Evolutionary conservation across 2,329 filamentous ascomycete genomes (phyloP).

Genomic region (Alternaria ventricosa): DNA sequence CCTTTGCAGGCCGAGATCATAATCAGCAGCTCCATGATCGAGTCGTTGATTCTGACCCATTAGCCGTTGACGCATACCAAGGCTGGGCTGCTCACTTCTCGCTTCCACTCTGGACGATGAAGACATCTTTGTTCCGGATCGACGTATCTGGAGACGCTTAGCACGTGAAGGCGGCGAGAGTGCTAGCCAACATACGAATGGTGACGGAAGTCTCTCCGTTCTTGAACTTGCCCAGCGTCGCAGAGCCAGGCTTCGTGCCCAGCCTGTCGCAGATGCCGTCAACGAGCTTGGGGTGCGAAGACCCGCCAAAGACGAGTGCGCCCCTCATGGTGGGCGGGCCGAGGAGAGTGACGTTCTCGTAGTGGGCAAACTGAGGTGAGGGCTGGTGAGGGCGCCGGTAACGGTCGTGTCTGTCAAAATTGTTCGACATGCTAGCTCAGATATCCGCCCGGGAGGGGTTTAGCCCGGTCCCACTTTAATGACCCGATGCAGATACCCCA

Average conservation of each 20-base stretch:
- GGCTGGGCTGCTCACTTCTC: slow-evolving; percentile 60
- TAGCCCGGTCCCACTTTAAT: slow-evolving; percentile 5
- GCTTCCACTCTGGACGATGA: slow-evolving; percentile 97
- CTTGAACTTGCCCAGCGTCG: slow-evolving; percentile 69
- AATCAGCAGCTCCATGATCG: slow-evolving; percentile 98
- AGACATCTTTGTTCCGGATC: slow-evolving; percentile 97
- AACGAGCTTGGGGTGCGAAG: slow-evolving; percentile 68
- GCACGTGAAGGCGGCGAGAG: slow-evolving; percentile 12
- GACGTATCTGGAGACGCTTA: slow-evolving; percentile 58
- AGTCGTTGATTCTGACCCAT: slow-evolving; percentile 81
- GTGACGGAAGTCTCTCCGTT: slow-evolving; percentile 75
- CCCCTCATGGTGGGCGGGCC: slow-evolving; percentile 63
- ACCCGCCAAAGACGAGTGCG: slow-evolving; percentile 71
- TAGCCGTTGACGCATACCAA: slow-evolving; percentile 24
- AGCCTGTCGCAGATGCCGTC: slow-evolving; percentile 71
- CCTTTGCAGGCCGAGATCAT: slow-evolving; percentile 99
- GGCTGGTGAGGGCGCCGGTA: slow-evolving; percentile 18
- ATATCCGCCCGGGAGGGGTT: slow-evolving; percentile 11
- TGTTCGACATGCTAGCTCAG: slow-evolving; percentile 28
- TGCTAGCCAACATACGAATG: slow-evolving; percentile 57
- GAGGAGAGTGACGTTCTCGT: slow-evolving; percentile 39
- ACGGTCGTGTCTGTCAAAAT: slow-evolving; percentile 28
- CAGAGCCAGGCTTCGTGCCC: slow-evolving; percentile 65
- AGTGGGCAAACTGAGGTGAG: slow-evolving; percentile 29
- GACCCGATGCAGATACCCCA: slow-evolving; percentile 2